Evolutionary conservation across 148 eudicot genomes (phyloP), one percentile per base, ranked within the genome.

Genomic region (Nepenthes mirabilis): DNA sequence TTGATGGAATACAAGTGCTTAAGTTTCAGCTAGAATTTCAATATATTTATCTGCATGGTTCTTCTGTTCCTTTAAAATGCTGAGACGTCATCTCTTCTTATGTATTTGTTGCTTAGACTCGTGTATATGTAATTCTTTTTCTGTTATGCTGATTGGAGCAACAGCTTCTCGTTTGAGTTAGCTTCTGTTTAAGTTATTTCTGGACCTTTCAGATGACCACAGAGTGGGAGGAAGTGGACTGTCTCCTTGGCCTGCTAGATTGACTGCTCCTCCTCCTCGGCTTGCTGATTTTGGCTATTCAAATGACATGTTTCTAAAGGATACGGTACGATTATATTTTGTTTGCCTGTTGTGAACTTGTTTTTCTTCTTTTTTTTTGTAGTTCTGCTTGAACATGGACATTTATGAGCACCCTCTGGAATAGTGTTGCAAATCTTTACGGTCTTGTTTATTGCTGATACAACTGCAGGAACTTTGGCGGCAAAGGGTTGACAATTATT

Each of bases 211-310:
- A 94, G 99, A 89, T 82, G 99, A 94, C 63, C 97, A 94, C 71
- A 83, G 71, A 69, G 72, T 69, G 64, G 72, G 77, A 59, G 99
- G 97, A 61, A 80, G 97, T 70, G 97, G 84, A 54, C 73, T 94
- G 74, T 86, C 88, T 34, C 95, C 99, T 60, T 94, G 99, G 99
- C 99, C 99, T 57, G 95, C 89, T 37, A 80, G 97, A 61, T 64
- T 84, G 75, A 94, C 97, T 64, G 49, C 86, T 68, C 91, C 99
- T 52, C 93, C 99, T 66, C 99, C 99, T 34, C 82, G 97, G 37
- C 97, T 94, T 72, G 95, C 97, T 73, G 99, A 94, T 83, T 86
- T 94, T 78, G 90, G 95, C 54, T 80, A 79, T 65, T 84, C 99
- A 55, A 72, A 11, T 61, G 87, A 82, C 43, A 84, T 72, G 90